phyloP scores from a whole-genome alignment of 148 eudicot genomes.

The Oxyria digyna region DNA sequence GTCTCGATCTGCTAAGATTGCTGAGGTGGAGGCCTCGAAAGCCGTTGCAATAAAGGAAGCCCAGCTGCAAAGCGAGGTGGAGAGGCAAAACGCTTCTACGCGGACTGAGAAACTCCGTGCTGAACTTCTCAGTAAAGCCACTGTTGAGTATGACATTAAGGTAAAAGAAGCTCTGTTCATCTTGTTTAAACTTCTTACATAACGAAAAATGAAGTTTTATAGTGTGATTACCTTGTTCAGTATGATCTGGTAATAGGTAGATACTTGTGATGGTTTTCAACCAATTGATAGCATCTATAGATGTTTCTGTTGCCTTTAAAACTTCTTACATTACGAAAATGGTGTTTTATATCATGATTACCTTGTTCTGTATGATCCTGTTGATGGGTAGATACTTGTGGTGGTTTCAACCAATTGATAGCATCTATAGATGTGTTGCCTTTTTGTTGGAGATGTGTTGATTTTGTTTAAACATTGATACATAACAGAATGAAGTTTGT shows the following conservation, averaged over 20 bases:
- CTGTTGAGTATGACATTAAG: slow-evolving; percentile 49
- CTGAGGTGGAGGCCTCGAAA: slow-evolving; percentile 39
- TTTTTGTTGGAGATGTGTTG: too few species aligned
- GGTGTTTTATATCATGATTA: neutral
- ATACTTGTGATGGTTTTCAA: too few species aligned
- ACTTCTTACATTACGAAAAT: too few species aligned
- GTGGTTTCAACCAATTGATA: neutral
- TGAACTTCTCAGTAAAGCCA: slow-evolving; percentile 38
- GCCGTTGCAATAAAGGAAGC: slow-evolving; percentile 37
- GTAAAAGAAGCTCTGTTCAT: slow-evolving; percentile 12
- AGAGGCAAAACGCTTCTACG: slow-evolving; percentile 37
- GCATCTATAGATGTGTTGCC: neutral
- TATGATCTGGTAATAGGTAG: neutral
- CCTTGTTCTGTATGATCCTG: neutral
- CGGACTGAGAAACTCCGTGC: slow-evolving; percentile 44
- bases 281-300: too few species aligned
- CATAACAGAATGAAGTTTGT: too few species aligned
- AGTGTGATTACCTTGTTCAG: neutral
- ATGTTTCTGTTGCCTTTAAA: too few species aligned
- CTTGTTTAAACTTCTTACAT: too few species aligned
- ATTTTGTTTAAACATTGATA: too few species aligned
- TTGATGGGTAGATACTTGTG: neutral
- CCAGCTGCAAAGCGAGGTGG: slow-evolving; percentile 38
- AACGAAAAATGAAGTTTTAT: too few species aligned
- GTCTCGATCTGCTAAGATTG: slow-evolving; percentile 29